These are phyloP conservation scores for Microdochium paspali DNA, from an alignment of 2,329 filamentous ascomycete species.

Conservation along the genomic window DNA sequence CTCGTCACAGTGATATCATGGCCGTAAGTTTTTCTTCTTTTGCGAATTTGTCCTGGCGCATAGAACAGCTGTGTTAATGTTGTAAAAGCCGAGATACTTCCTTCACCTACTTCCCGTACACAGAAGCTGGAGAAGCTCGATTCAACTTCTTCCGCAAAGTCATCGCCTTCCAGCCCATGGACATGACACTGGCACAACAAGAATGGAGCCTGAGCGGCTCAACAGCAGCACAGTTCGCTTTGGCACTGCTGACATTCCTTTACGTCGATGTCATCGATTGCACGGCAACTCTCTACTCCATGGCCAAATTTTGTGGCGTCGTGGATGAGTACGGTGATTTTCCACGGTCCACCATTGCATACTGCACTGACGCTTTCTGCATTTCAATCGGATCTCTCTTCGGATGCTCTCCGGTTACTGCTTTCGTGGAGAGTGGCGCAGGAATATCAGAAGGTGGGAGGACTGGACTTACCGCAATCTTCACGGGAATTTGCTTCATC, in stretches of 20 bases:
- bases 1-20: slow-evolving; percentile 66
- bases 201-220: slow-evolving; percentile 53
- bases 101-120: slow-evolving; percentile 66
- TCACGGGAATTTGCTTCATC: slow-evolving; percentile 61
- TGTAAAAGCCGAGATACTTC: slow-evolving; percentile 49
- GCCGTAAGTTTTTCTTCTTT: slow-evolving; percentile 45
- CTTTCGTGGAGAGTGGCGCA: slow-evolving; percentile 67
- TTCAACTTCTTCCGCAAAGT: slow-evolving; percentile 68
- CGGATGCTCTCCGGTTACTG: slow-evolving; percentile 62
- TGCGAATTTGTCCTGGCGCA: too few relatives aligned
- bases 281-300: slow-evolving; percentile 71
- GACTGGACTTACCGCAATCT: slow-evolving; percentile 63
- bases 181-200: slow-evolving; percentile 51
- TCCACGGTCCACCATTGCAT: slow-evolving; percentile 73
- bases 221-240: slow-evolving; percentile 51
- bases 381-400: slow-evolving; percentile 64
- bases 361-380: slow-evolving; percentile 60
- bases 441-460: slow-evolving; percentile 68
- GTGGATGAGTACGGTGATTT: slow-evolving; percentile 70
- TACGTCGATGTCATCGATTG: slow-evolving; percentile 75
- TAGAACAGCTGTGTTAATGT: too few relatives aligned
- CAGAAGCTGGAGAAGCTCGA: slow-evolving; percentile 48
- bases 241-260: slow-evolving; percentile 68
- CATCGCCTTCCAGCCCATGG: slow-evolving; percentile 62
- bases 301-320: slow-evolving; percentile 64